Base-by-base conservation (phyloP, 768 basidiomycete genomes). In the Nidularia pulvinata region DNA sequence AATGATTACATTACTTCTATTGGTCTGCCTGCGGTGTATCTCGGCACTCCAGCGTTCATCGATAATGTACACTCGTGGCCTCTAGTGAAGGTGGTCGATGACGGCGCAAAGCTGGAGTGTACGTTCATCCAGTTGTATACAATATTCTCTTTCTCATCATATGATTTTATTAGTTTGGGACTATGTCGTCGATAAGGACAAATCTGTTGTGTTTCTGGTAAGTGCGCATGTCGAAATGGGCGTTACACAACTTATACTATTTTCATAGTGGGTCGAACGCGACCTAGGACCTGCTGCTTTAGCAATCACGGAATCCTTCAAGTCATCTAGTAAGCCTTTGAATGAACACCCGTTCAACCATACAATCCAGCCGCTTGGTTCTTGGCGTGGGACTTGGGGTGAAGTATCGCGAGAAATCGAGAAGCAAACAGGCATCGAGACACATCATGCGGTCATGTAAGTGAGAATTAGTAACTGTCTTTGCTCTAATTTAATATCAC, bases 21-120 rank as follows among this genome's bases (percentile, higher is more conserved):
- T 13, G 55, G 58, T 5, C 22, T 59, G 30, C 55, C 55, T 7
- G 49, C 42, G 11, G 55, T 59, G 32, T 59, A 54, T 44, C 36
- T 59, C 32, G 55, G 55, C 13, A 59, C 58, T 7, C 37, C 37
- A n/a, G 55, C 55, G 2, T 59, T 59, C 42, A 46, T 54, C 19
- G 58, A 59, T 30, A 59, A 59, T n/a, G 55, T 56, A 16, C 49
- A 56, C 33, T 45, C 52, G 30, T 59, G 58, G 55, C 58, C 55
- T 11, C 37, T 56, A 35, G 55, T 59, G 25, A 54, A 54, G 16
- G 45, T 22, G 30, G 33, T 56, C 10, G 43, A 54, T 33, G 52
- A 46, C 35, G 49, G 55, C 3, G 32, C 36, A 33, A 44, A 22
- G 33, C 58, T 59, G 2, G 58, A 56, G 48, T 59, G 58, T 56